Evolutionary conservation across 2,329 filamentous ascomycete species (phyloP), one percentile per base, ranked within the genome.

Genomic region (Chaetomium globosum): DNA sequence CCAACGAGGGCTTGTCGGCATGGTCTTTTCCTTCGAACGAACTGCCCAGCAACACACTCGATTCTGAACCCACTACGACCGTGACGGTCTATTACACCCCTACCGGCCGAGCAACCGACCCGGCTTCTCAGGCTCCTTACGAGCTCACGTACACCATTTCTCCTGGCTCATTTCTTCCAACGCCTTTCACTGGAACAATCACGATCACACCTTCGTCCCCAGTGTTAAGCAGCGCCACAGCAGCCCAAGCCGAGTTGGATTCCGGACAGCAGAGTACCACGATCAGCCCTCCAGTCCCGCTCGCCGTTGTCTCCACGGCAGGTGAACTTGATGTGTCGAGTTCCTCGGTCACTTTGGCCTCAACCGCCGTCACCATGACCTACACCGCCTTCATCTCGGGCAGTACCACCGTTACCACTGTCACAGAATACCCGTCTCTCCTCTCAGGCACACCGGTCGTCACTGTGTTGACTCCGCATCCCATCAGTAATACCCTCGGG

Each of bases 71-170:
- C 5, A 51, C 58, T 1, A 51, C 46, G 30, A 57, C 59, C 9
- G 12, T 58, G 19, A 59, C 63, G 0, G 23, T 65, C 8, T 33
- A 23, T 13, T n/a, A 12, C 12, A 30, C 26, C 5, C n/a, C 56
- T 8, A 4, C 39, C 26, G 49, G 10, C 48, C 48, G 6, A 16
- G 6, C n/a, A 59, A n/a, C 43, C 26, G 43, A 13, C 8, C 4
- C 48, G 13, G 21, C 21, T 16, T 28, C 48, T 8, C 58, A 46
- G 54, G 4, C 43, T n/a, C n/a, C 64, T 10, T 55, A 59, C 51
- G 65, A 61, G 13, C 43, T 72, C 28, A 70, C 67, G 2, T 71
- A 70, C 65, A 72, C 70, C 1, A 49, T 72, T 5, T 58, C 68
- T 10, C 56, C 64, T 1, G 68, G 63, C 48, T 26, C 62, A 8